Evolutionary conservation across 192 early-diverging fungal species (phyloP), one percentile per base, ranked within the genome.

Genomic region (Spizellomyces sp.): DNA sequence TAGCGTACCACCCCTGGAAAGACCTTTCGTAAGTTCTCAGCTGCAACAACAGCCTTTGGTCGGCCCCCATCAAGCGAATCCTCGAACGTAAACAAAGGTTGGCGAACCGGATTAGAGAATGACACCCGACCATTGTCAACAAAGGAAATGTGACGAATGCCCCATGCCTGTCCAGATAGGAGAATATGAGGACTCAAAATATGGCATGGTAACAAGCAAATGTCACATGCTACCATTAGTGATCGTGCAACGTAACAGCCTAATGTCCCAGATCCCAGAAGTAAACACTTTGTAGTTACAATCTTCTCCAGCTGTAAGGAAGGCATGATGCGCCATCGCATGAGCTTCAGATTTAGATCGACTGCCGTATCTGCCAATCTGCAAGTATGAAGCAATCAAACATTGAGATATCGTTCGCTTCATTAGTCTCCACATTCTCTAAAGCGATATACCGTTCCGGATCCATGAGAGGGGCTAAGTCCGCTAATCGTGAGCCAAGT

Each of bases 21-120:
- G 5, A 99, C 84, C 45, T 77, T 70, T 48, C 81, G 79, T 46
- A 99, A 75, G 70, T 80, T 79, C 27, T 86, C 86, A 3, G 95
- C 97, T 0, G 97, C 97, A 0, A 93, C 91, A 9, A 69, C 79
- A 0, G 97, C 97, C 77, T 99, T 99, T 48, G 90, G 84, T 61
- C 87, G 85, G 9, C 94, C 96, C 2, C 95, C 95, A 45, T 90
- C 86, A 44, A 96, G 71, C 71, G 90, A 92, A 71, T 99, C 97
- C 14, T 89, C 88, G 79, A 96, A 99, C 14, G 80, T 80, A 77
- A 93, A 99, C 56, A 99, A 82, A 9, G 97, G 94, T 70, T 99
- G 97, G 8, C 97, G 86, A 10, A 96, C 90, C 10, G 97, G 97
- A 79, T 99, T 99, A 17, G 97, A 99, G 69, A 93, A 95, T 6